These are phyloP conservation scores for Entomortierella lignicola DNA, from an alignment of 192 early-diverging fungal genomes.

Conservation along the genomic window DNA sequence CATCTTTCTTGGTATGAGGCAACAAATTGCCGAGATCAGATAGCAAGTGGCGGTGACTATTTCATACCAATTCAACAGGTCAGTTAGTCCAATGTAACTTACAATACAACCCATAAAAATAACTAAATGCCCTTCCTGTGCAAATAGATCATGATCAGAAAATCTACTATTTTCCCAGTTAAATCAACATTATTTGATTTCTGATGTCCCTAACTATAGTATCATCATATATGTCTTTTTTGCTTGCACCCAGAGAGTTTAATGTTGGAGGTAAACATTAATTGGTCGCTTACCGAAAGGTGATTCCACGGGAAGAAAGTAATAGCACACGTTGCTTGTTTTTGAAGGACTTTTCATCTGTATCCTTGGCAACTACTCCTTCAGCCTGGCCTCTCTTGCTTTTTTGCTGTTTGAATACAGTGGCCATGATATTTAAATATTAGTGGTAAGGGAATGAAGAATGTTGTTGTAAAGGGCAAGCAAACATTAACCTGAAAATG, in stretches of 20 bases:
- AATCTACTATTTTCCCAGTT: conserved; percentile 31
- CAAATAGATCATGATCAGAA: conserved; percentile 7
- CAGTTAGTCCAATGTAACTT: not conserved
- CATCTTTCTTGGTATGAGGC: conserved; percentile 97
- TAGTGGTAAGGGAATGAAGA: not conserved
- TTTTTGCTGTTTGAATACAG: conserved; percentile 49
- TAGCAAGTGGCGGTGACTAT: conserved; percentile 92
- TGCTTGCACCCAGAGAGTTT: not conserved
- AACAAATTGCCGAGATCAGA: conserved; percentile 87
- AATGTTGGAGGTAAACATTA: no score
- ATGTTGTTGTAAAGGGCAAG: not conserved
- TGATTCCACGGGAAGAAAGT: conserved; percentile 91
- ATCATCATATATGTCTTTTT: conserved; percentile 22
- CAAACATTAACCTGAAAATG: no score
- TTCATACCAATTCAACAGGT: not conserved
- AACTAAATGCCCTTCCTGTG: not conserved
- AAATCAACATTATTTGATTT: conserved; percentile 30
- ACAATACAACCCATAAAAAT: not conserved
- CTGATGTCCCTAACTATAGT: conserved; percentile 43
- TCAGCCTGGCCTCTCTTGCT: conserved; percentile 43
- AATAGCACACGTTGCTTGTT: conserved; percentile 94
- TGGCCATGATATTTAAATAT: conserved; percentile 30
- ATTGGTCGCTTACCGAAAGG: conserved; percentile 69
- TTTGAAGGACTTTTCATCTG: conserved; percentile 66
- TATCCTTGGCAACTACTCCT: conserved; percentile 24